Percentiles rank a stretch among this genome's conserved stretches.
These are phyloP conservation scores for Crithidia mellificae DNA, from an alignment of 208 protist genomes.

Conservation along the genomic window DNA sequence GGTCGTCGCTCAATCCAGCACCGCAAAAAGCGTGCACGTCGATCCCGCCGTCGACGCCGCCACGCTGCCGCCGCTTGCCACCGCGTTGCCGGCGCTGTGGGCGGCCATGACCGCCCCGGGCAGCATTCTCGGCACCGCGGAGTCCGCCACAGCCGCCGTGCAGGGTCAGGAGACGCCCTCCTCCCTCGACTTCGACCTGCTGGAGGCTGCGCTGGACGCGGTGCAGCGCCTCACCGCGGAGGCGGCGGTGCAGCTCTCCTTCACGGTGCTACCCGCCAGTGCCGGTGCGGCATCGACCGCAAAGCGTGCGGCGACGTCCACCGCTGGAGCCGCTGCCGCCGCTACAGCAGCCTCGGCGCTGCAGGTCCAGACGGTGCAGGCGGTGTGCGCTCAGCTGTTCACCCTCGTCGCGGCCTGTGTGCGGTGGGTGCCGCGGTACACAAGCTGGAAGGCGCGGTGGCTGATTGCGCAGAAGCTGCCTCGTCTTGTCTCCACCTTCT, in stretches of 20 bases:
- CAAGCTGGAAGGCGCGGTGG: slow-evolving; percentile 71
- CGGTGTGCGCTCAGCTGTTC: slow-evolving; percentile 36
- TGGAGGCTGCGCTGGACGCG: slow-evolving; percentile 57
- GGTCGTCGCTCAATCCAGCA: background rate
- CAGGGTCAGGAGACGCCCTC: slow-evolving; percentile 41
- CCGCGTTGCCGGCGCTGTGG: slow-evolving; percentile 13
- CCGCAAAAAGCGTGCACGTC: background rate
- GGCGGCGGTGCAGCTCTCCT: slow-evolving; percentile 32
- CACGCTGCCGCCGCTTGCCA: background rate
- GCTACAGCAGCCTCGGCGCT: background rate
- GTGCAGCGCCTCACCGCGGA: slow-evolving; percentile 52
- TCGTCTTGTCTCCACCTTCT: slow-evolving; percentile 40
- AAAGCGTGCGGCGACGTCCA: background rate
- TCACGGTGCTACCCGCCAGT: background rate
- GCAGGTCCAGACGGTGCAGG: background rate
- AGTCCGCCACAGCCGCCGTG: slow-evolving; percentile 11
- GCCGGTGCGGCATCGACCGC: too few species aligned
- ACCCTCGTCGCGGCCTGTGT: slow-evolving; percentile 44
- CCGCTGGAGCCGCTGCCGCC: background rate
- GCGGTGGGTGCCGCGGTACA: slow-evolving; percentile 42
- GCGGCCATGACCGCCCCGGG: slow-evolving; percentile 23
- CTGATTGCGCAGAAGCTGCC: slow-evolving; percentile 56
- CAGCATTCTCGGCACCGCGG: slow-evolving; percentile 6
- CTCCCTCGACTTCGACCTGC: slow-evolving; percentile 55
- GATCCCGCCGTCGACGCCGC: background rate